Evolutionary conservation across 495 filamentous ascomycete genomes (phyloP).

Genomic region (Aspergillus affinis): DNA sequence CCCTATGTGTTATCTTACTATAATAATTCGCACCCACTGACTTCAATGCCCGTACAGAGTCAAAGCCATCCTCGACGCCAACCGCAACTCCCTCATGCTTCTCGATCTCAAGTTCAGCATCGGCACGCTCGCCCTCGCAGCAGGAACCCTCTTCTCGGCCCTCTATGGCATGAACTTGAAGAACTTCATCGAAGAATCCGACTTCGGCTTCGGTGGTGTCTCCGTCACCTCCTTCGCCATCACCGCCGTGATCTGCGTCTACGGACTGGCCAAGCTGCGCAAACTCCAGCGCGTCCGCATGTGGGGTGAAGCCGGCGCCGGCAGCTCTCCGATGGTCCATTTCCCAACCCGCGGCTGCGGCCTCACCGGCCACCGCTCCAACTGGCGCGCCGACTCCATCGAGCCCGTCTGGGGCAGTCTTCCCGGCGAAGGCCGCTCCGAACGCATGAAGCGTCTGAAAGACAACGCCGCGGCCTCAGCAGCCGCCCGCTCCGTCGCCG

Average conservation of each 20-base stretch:
- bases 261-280: slow-evolving; percentile 77
- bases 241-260: slow-evolving; percentile 71
- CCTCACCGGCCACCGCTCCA: slow-evolving; percentile 28
- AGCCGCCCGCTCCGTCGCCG: slow-evolving; percentile 21
- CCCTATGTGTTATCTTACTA: too few species aligned
- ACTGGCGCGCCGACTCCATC: slow-evolving; percentile 50
- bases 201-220: slow-evolving; percentile 79
- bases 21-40: slow-evolving; percentile 2
- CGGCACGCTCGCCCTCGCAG: slow-evolving; percentile 85
- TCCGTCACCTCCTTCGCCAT: slow-evolving; percentile 68
- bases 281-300: slow-evolving; percentile 90
- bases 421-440: slow-evolving; percentile 45
- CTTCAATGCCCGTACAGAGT: slow-evolving; percentile 52
- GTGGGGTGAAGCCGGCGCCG: slow-evolving; percentile 57
- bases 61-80: slow-evolving; percentile 93
- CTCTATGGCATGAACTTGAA: slow-evolving; percentile 99
- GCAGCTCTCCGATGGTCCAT: slow-evolving; percentile 31
- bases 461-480: slow-evolving; percentile 33
- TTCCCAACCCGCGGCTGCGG: slow-evolving; percentile 29
- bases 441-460: slow-evolving; percentile 42
- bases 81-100: slow-evolving; percentile 97
- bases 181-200: slow-evolving; percentile 97
- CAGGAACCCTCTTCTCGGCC: slow-evolving; percentile 92
- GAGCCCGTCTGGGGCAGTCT: slow-evolving; percentile 47
- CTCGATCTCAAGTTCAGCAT: slow-evolving; percentile 96